These are phyloP conservation scores for Choanephora cucurbitarum DNA, from an alignment of 371 early-diverging fungal genomes.

Conservation along the genomic window DNA sequence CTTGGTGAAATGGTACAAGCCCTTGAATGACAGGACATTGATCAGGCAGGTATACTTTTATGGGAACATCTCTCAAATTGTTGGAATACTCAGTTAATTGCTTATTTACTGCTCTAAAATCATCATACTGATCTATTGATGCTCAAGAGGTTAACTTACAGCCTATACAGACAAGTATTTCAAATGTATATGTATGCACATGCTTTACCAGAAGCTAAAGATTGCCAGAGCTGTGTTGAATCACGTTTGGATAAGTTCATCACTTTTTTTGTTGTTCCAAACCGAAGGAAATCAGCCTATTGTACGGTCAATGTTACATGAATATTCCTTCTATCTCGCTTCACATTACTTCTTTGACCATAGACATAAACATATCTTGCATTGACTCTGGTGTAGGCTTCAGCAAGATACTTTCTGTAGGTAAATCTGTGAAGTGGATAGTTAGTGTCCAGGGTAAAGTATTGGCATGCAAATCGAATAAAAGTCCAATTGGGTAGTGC, in stretches of 20 bases:
- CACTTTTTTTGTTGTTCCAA: constrained; percentile 69
- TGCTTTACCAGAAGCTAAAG: constrained; percentile 51
- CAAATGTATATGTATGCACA: neutral
- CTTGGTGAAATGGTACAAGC: constrained; percentile 47
- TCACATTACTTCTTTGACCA: constrained; percentile 78
- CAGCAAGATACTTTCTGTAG: constrained; percentile 57
- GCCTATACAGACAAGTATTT: too few species aligned
- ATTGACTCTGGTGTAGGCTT: constrained; percentile 55
- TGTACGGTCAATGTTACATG: too few species aligned
- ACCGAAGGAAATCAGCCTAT: constrained; percentile 74
- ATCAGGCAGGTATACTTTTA: constrained; percentile 63
- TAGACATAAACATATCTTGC: constrained; percentile 78
- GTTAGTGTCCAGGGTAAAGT: constrained; percentile 67
- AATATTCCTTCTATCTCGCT: too few species aligned
- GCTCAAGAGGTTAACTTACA: neutral
- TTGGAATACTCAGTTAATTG: constrained; percentile 50
- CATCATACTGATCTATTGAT: constrained; percentile 52
- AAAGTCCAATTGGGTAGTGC: constrained; percentile 80
- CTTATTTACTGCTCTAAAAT: constrained; percentile 68
- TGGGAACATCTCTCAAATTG: constrained; percentile 49
- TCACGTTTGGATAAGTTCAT: constrained; percentile 78
- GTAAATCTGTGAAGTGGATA: constrained; percentile 62
- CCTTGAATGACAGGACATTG: constrained; percentile 66
- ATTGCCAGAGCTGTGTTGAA: constrained; percentile 71
- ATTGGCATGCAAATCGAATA: constrained; percentile 58